Conservation (phyloP, 495 filamentous ascomycete species). For the Tuber borchii region DNA sequence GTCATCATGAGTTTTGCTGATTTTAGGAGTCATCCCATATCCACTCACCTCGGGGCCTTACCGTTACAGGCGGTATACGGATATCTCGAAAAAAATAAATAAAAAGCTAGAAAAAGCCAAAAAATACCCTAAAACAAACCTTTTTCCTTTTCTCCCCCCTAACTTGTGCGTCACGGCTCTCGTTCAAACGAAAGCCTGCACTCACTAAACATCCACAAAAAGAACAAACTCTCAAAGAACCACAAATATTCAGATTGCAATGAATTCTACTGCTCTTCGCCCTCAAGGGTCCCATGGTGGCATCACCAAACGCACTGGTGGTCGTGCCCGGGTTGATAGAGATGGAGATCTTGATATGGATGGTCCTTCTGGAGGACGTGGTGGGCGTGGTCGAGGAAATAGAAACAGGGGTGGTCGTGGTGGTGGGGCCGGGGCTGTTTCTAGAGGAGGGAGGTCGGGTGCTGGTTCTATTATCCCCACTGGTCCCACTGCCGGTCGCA, state of each 20-base stretch:
- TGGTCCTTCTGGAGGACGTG: slow-evolving; percentile 45
- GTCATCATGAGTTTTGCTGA: slow-evolving; percentile 30
- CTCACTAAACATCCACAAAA: background rate
- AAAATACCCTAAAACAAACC: slow-evolving; percentile 4
- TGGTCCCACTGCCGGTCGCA: slow-evolving; percentile 31
- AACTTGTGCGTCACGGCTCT: slow-evolving; percentile 4
- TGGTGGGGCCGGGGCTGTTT: slow-evolving; percentile 42
- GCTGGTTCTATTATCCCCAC: slow-evolving; percentile 26
- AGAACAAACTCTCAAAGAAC: background rate
- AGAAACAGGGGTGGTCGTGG: slow-evolving; percentile 40
- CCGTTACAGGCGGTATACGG: background rate
- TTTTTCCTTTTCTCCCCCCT: background rate
- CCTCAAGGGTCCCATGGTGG: slow-evolving; percentile 53
- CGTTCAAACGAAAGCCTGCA: background rate
- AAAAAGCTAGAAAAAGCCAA: background rate
- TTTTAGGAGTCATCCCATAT: slow-evolving; percentile 14
- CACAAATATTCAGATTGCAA: slow-evolving; percentile 7
- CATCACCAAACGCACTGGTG: slow-evolving; percentile 60
- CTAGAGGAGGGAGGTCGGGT: slow-evolving; percentile 35
- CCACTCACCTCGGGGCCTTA: background rate
- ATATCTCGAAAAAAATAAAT: background rate
- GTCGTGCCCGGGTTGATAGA: slow-evolving; percentile 55
- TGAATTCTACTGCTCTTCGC: slow-evolving; percentile 35
- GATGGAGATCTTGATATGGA: slow-evolving; percentile 85
- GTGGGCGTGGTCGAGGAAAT: slow-evolving; percentile 30